A percentile compares a stretch with the other conserved stretches of the same genome.
These are phyloP conservation scores for Lathyrus tuberosus DNA, from an alignment of 306 rosid genomes.

Conservation along the genomic window DNA sequence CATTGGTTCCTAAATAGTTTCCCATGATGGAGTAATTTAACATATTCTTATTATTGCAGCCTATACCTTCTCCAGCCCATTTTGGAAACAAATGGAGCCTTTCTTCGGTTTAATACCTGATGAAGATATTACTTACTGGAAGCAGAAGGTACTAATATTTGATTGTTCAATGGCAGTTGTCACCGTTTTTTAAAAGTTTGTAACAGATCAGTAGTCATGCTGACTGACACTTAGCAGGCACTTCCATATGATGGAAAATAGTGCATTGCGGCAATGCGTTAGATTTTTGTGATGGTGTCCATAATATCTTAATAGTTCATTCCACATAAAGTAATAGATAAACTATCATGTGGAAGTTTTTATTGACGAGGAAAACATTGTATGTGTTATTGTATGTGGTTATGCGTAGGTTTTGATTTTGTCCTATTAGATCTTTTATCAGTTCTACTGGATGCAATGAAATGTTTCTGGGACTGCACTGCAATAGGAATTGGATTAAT, in stretches of 20 bases:
- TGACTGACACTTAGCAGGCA: background rate
- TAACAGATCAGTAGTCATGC: constrained; percentile 23
- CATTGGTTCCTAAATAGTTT: constrained; percentile 30
- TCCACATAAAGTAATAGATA: background rate
- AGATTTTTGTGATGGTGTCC: constrained; percentile 22
- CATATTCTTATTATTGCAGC: constrained; percentile 59
- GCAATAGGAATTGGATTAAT: background rate
- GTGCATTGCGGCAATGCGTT: background rate
- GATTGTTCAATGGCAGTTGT: constrained; percentile 17
- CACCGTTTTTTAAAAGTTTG: background rate
- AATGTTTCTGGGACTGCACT: constrained; percentile 13
- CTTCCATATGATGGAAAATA: constrained; percentile 10
- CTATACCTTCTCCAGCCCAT: constrained; percentile 61
- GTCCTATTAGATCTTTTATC: constrained; percentile 15
- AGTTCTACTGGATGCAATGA: constrained; percentile 23
- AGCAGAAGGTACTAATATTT: constrained; percentile 71
- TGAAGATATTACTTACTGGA: constrained; percentile 67
- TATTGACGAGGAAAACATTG: constrained; percentile 24
- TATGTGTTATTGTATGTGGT: constrained; percentile 9
- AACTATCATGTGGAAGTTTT: constrained; percentile 14
- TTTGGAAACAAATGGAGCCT: constrained; percentile 91
- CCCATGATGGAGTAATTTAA: constrained; percentile 39
- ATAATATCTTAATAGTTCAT: background rate
- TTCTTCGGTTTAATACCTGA: constrained; percentile 75
- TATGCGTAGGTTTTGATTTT: constrained; percentile 15